Conservation (phyloP, 164 flowering plant species). For the Magnolia changhungtana region DNA sequence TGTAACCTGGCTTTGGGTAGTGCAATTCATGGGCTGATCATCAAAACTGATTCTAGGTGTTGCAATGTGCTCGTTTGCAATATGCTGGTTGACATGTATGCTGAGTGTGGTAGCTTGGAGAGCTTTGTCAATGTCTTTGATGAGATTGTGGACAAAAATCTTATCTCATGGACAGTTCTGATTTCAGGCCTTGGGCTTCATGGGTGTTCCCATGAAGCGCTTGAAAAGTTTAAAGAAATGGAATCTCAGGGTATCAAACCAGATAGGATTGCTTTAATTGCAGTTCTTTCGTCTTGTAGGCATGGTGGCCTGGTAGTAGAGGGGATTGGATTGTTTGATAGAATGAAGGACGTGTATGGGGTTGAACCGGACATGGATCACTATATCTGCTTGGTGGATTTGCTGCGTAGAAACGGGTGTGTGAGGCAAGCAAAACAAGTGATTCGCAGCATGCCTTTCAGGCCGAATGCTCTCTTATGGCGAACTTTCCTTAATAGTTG, state of each 20-base stretch:
- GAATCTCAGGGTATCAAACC: slow-evolving; percentile 50
- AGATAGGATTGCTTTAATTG: slow-evolving; percentile 56
- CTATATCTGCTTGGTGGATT: slow-evolving; percentile 61
- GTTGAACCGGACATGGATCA: slow-evolving; percentile 77
- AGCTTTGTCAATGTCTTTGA: slow-evolving; percentile 52
- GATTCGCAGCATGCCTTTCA: slow-evolving; percentile 59
- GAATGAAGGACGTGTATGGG: slow-evolving; percentile 41
- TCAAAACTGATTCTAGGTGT: slow-evolving; percentile 39
- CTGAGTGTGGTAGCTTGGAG: slow-evolving; percentile 65
- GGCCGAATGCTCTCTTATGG: slow-evolving; percentile 67
- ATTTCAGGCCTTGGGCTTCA: slow-evolving; percentile 68
- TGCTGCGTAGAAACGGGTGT: slow-evolving; percentile 53
- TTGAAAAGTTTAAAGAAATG: slow-evolving; percentile 63
- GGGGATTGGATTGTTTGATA: slow-evolving; percentile 58
- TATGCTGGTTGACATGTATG: slow-evolving; percentile 72
- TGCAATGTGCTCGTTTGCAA: slow-evolving; percentile 67
- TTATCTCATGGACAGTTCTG: slow-evolving; percentile 77
- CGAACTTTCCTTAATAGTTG: slow-evolving; percentile 66
- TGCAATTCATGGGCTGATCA: slow-evolving; percentile 55
- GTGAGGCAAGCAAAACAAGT: slow-evolving; percentile 65
- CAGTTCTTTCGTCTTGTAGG: slow-evolving; percentile 70
- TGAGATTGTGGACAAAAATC: slow-evolving; percentile 39
- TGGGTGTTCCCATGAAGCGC: slow-evolving; percentile 55
- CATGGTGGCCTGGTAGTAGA: slow-evolving; percentile 71
- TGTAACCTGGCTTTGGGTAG: slow-evolving; percentile 65